These are phyloP conservation scores for Boletus coffeatus DNA, from an alignment of 1,284 basidiomycete species.

Conservation along the genomic window DNA sequence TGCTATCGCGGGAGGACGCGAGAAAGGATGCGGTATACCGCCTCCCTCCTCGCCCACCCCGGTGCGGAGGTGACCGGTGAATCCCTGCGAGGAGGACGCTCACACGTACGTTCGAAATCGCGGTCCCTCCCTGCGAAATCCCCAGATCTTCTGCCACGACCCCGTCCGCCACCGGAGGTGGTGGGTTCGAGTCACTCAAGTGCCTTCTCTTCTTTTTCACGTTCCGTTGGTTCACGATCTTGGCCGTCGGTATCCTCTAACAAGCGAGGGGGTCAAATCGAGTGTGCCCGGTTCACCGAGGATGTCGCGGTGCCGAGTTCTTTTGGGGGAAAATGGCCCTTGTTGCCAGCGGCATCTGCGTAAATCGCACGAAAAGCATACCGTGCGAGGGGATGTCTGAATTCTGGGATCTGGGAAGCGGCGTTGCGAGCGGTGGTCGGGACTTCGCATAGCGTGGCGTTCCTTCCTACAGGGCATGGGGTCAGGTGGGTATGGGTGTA, in stretches of 20 bases:
- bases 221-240: constrained; percentile 34
- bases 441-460: constrained; percentile 72
- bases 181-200: constrained; percentile 58
- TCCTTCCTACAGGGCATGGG: constrained; percentile 44
- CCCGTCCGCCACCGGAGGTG: constrained; percentile 37
- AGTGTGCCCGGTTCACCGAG: constrained; percentile 68
- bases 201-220: constrained; percentile 55
- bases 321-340: constrained; percentile 64
- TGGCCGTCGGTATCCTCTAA: constrained; percentile 46
- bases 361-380: constrained; percentile 75
- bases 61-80: constrained; percentile 35
- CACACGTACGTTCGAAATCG: constrained; percentile 32
- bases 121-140: constrained; percentile 34
- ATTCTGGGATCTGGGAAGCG: constrained; percentile 57
- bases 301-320: constrained; percentile 76
- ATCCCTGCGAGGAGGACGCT: constrained; percentile 40
- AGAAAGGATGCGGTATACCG: constrained; percentile 17
- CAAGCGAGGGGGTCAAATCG: constrained; percentile 48
- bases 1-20: too few relatives aligned
- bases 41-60: constrained; percentile 37
- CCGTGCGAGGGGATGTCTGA: constrained; percentile 70
- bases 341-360: constrained; percentile 56
- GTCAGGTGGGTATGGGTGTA: not conserved
- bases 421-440: constrained; percentile 66
- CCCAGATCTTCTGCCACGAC: constrained; percentile 38